These are phyloP conservation scores for Pichia inconspicua DNA, from an alignment of 1,139 yeast species.

Conservation along the genomic window DNA sequence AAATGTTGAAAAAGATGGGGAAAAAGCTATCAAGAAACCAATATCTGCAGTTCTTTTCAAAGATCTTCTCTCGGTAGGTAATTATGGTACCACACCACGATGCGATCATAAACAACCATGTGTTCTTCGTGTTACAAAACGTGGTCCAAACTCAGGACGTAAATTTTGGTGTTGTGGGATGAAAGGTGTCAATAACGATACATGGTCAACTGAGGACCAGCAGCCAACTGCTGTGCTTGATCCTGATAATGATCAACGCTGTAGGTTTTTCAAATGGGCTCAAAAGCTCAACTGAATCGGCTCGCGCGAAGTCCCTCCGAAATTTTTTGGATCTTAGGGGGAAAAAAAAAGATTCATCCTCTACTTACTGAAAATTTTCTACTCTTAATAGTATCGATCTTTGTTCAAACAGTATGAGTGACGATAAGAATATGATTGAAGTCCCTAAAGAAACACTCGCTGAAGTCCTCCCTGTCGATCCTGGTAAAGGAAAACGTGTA, in stretches of 20 bases:
- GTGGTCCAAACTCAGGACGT: conserved; percentile 39
- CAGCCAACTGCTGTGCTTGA: background rate
- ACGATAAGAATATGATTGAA: background rate
- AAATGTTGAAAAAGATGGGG: too few species aligned
- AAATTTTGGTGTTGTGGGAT: conserved; percentile 52
- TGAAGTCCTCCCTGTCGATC: conserved; percentile 23
- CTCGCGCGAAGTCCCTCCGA: too few species aligned
- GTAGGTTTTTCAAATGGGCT: conserved; percentile 36
- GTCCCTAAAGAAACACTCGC: background rate
- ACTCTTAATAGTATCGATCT: background rate
- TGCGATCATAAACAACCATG: conserved; percentile 48
- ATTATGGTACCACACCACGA: conserved; percentile 27
- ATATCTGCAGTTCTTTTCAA: conserved; percentile 15
- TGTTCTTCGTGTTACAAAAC: conserved; percentile 41
- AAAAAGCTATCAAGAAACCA: background rate
- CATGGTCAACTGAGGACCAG: conserved; percentile 15
- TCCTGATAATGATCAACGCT: conserved; percentile 8
- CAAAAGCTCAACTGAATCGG: conserved; percentile 10
- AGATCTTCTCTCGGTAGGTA: conserved; percentile 5
- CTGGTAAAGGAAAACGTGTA: conserved; percentile 38
- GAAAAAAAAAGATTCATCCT: background rate
- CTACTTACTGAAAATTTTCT: background rate
- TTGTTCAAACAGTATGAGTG: background rate
- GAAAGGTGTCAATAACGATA: conserved; percentile 23
- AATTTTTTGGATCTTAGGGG: too few species aligned